Base-by-base conservation (phyloP, 371 early-diverging fungal genomes). In the Mucor piriformis region DNA sequence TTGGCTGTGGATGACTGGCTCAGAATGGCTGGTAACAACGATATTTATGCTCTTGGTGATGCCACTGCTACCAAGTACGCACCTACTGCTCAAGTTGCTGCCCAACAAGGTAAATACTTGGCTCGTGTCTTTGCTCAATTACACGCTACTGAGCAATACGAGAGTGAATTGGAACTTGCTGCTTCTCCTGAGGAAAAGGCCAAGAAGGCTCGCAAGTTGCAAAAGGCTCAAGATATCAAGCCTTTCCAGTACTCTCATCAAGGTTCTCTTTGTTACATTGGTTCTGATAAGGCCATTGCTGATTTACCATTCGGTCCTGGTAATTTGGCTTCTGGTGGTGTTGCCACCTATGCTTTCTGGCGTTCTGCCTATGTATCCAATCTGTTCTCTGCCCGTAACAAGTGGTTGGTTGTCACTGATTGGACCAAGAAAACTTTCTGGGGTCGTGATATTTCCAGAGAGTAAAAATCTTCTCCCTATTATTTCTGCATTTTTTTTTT, bases 61-160 rank as follows among this genome's bases (percentile, higher is more conserved):
- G 90, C 88, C 57, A 86, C 89, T 13, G 92, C 93, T 10, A 91
- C 94, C 34, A 88, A 89, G 69, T 89, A 82, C 64, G 91, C 95
- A 7, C 93, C 95, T 24, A 92, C 94, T 38, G 95, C 95, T 23
- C 97, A 96, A 72, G 97, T 95, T 18, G 95, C 96, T 21, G 84
- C 85, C 37, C 88, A 92, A 62, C 95, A 96, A 72, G 96, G 95
- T 44, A 82, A 82, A 40, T 95, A 94, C 77, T 83, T 96, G 53
- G 91, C 94, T 15, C 80, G 82, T 20, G 69, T 87, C 42, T 87
- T 95, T 65, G 82, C 83, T 59, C 67, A 74, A 40, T 50, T 86
- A 48, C 83, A 83, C 54, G 76, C 67, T 55, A 72, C 72, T 37
- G 83, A 83, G 57, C 70, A 65, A 20, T 70, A 76, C 27, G 63